A percentile compares a stretch with the other conserved stretches of the same genome.
These are phyloP conservation scores for Spinacia oleracea DNA, from an alignment of 179 eudicot species.

Conservation along the genomic window DNA sequence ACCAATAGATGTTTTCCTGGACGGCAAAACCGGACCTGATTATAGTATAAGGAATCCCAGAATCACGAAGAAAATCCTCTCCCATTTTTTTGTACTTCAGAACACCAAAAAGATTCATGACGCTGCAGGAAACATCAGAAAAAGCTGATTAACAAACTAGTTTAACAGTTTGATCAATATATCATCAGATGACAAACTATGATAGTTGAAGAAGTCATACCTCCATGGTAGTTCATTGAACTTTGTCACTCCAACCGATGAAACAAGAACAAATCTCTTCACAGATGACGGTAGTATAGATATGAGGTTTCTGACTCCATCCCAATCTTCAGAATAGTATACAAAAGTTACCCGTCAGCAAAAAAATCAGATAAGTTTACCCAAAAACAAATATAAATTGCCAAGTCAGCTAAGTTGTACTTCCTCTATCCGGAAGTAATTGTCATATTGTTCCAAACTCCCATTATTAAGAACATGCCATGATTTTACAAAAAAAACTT, in stretches of 20 bases:
- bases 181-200: neutral
- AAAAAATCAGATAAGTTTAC: neutral
- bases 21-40: constrained; percentile 70
- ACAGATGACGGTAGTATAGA: constrained; percentile 66
- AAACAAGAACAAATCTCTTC: constrained; percentile 84
- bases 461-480: neutral
- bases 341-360: constrained; percentile 13
- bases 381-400: neutral
- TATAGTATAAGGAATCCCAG: constrained; percentile 90
- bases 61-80: constrained; percentile 79
- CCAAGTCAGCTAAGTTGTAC: neutral
- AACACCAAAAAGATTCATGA: constrained; percentile 98
- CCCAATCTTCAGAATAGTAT: constrained; percentile 70
- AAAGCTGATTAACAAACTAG: neutral
- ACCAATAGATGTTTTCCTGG: neutral
- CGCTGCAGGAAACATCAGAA: constrained; percentile 38
- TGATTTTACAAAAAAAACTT: neutral
- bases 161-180: neutral
- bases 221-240: constrained; percentile 94
- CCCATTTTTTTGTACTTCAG: constrained; percentile 97
- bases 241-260: constrained; percentile 96
- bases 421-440: neutral
- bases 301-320: constrained; percentile 83
- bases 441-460: neutral
- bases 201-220: constrained; percentile 36